Conservation (phyloP, 179 eudicot genomes). For the Patellifolia procumbens region DNA sequence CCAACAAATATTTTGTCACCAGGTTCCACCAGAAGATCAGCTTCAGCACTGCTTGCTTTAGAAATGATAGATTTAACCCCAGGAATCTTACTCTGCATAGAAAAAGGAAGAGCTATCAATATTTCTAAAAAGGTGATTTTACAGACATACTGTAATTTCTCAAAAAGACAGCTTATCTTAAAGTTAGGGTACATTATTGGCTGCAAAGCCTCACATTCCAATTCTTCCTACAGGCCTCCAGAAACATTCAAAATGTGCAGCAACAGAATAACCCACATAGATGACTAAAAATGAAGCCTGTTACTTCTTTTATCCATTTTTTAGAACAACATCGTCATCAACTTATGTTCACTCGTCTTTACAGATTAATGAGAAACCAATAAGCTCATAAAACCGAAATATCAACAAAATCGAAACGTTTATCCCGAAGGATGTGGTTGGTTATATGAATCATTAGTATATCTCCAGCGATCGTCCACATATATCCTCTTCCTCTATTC, state of each 20-base stretch:
- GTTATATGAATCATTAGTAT: too few relatives aligned
- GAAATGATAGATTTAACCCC: constrained; percentile 84
- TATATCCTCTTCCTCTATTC: too few relatives aligned
- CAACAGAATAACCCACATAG: not conserved
- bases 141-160: not conserved
- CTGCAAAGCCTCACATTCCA: not conserved
- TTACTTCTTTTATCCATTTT: not conserved
- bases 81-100: constrained; percentile 66
- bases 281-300: not conserved
- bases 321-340: not conserved
- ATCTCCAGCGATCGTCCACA: too few relatives aligned
- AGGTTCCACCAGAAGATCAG: constrained; percentile 70
- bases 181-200: not conserved
- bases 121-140: not conserved
- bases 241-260: not conserved
- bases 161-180: not conserved
- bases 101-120: not conserved
- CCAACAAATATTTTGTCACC: constrained; percentile 77
- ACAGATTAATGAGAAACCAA: not conserved
- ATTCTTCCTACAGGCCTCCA: not conserved
- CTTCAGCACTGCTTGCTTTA: constrained; percentile 81
- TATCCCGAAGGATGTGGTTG: not conserved
- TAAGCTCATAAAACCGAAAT: not conserved
- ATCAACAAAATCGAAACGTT: not conserved
- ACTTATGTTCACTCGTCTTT: not conserved